Base-by-base conservation (phyloP, 2,329 filamentous ascomycete species). In the Fusarium cyanostomum region DNA sequence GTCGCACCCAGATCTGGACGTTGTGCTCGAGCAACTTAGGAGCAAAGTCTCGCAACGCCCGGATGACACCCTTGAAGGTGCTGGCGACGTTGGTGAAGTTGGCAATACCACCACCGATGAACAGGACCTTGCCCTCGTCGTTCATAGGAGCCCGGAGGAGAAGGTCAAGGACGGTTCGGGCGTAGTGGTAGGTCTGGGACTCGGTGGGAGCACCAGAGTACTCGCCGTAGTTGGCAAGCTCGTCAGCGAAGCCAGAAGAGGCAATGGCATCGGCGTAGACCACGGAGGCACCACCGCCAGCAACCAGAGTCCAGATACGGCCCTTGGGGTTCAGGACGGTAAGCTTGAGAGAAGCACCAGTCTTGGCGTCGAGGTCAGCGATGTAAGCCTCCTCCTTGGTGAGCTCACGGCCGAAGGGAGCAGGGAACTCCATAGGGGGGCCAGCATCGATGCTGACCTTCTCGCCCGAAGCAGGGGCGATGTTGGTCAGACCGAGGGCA, bases 51-150 rank as follows among this genome's bases (percentile, higher is more conserved):
- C 94, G 89, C 68, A 99, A 87, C 59, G 95, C 95, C 72, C 92
- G 91, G 78, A 99, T 99, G 79, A 99, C 94, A 84, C 95, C 95
- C 88, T 99, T 99, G 91, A 99, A 99, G 67, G 95, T 99, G 73
- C 91, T 95, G 61, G 95, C 95, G 52, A 99, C 95, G 83, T 98
- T 99, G 86, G 95, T 99, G 85, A 99, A 99, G 90, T 99, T 99
- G 86, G 95, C 95, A 86, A 99, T 99, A 87, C 95, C 95, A 84
- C 95, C 95, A 80, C 95, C 95, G 71, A 99, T 98, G 87, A 99
- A 99, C 68, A 99, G 90, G 51, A 99, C 92, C 88, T 98, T 99
- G 84, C 95, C 95, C 75, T 97, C 90, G 62, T 92, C 86, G 79
- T 87, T 85, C 76, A 88, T 80, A 57, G 95, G 94, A 53, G 94